A percentile compares a stretch with the other conserved stretches of the same genome.
phyloP scores from a whole-genome alignment of 108 stramenopile genomes.

The Hondaea fermentalgiana region DNA sequence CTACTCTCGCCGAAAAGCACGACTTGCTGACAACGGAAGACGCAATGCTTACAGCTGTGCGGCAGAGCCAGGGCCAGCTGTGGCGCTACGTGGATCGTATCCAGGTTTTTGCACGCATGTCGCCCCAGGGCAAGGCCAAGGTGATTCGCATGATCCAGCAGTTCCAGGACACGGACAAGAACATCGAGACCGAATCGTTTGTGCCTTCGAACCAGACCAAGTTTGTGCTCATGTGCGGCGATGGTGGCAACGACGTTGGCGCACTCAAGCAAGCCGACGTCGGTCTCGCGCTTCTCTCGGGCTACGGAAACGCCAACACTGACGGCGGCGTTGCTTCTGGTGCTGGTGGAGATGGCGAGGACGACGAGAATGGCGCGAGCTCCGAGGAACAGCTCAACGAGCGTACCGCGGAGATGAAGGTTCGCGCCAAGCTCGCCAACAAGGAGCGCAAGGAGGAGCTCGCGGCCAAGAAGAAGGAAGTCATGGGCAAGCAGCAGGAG shows the following conservation, averaged over 20 bases:
- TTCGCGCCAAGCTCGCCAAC: constrained; percentile 51
- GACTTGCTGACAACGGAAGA: constrained; percentile 46
- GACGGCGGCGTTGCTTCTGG: constrained; percentile 62
- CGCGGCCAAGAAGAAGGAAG: constrained; percentile 39
- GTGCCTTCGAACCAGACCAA: background rate
- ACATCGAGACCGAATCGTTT: background rate
- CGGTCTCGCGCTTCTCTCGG: constrained; percentile 83
- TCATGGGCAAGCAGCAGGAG: constrained; percentile 30
- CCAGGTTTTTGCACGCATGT: constrained; percentile 33
- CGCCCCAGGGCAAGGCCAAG: constrained; percentile 31
- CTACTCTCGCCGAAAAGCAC: constrained; percentile 48
- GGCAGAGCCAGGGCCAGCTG: background rate
- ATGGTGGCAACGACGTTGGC: constrained; percentile 95
- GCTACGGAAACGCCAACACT: constrained; percentile 37
- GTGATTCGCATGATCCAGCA: constrained; percentile 26
- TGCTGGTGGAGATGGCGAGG: constrained; percentile 18
- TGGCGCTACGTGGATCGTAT: background rate
- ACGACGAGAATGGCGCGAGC: background rate
- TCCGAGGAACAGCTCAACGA: background rate
- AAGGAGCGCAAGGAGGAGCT: constrained; percentile 47
- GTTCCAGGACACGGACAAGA: constrained; percentile 13
- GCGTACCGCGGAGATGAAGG: constrained; percentile 34
- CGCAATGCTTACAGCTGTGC: constrained; percentile 7
- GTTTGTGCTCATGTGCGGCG: constrained; percentile 78
- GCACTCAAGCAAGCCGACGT: constrained; percentile 92